phyloP scores from a whole-genome alignment of 768 basidiomycete species.

The Terana coerulea region DNA sequence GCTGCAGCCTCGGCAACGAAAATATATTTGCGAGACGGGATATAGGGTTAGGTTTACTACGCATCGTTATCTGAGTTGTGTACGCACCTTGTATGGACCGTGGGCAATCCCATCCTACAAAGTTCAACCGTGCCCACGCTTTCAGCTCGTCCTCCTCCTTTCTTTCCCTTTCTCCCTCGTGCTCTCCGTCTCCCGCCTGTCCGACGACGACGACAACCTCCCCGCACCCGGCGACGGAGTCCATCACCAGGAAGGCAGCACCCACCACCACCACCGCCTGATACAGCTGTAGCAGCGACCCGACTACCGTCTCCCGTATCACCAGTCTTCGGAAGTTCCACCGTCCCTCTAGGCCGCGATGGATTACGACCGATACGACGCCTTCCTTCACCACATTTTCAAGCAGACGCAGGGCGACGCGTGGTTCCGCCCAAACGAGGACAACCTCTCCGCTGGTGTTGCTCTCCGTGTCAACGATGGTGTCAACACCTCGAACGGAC shows the following conservation, averaged over 20 bases:
- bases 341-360: constrained; percentile 17
- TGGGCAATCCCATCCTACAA: constrained; percentile 6
- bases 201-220: constrained; percentile 2
- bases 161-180: constrained; percentile 2
- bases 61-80: constrained; percentile 1
- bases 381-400: constrained; percentile 41
- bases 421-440: constrained; percentile 51
- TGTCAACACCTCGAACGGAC: constrained; percentile 12
- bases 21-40: not conserved
- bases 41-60: constrained; percentile 4
- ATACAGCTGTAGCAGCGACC: not conserved
- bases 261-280: not conserved
- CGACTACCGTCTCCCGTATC: not conserved
- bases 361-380: constrained; percentile 41
- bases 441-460: constrained; percentile 42
- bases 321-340: no score
- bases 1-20: not conserved
- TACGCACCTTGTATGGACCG: constrained; percentile 5
- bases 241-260: constrained; percentile 5
- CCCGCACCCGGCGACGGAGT: constrained; percentile 3
- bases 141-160: constrained; percentile 10
- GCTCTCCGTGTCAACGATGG: constrained; percentile 43
- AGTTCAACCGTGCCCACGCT: constrained; percentile 8
- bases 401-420: constrained; percentile 48
- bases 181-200: constrained; percentile 5